These are phyloP conservation scores for Aspergillus aculeatus DNA, from an alignment of 2,329 filamentous ascomycete species.

Conservation along the genomic window DNA sequence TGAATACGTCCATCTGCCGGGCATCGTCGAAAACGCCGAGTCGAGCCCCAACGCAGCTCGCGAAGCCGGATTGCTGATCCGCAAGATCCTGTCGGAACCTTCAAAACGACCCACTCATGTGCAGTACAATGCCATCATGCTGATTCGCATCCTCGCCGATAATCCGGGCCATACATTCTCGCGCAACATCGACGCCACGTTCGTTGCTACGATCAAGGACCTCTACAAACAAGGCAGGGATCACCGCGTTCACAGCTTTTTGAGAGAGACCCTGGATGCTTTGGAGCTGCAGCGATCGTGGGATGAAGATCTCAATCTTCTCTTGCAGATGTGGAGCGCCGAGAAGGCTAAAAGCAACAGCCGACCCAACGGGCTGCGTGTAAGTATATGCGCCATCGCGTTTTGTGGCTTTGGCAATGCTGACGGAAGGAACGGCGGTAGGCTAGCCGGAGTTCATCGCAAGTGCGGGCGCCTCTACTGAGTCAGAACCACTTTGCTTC, in stretches of 20 bases:
- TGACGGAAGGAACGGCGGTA: slow-evolving; percentile 9
- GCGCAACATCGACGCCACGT: slow-evolving; percentile 83
- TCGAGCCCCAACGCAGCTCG: slow-evolving; percentile 83
- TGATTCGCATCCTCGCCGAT: slow-evolving; percentile 85
- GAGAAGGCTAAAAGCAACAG: slow-evolving; percentile 67
- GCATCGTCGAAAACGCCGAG: slow-evolving; percentile 92
- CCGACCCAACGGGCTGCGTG: slow-evolving; percentile 39
- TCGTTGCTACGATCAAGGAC: slow-evolving; percentile 72
- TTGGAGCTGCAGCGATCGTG: slow-evolving; percentile 70
- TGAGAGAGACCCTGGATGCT: slow-evolving; percentile 80
- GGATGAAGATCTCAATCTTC: slow-evolving; percentile 69
- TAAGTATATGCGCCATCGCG: neutral
- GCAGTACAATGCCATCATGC: slow-evolving; percentile 96
- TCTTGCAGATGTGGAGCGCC: slow-evolving; percentile 85
- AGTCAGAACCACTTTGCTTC: slow-evolving; percentile 19
- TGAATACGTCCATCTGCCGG: slow-evolving; percentile 87
- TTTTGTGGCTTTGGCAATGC: neutral
- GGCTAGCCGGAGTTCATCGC: slow-evolving; percentile 8
- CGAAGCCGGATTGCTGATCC: slow-evolving; percentile 75
- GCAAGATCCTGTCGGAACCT: slow-evolving; percentile 76
- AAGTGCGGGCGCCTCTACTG: slow-evolving; percentile 29
- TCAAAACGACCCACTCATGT: slow-evolving; percentile 64
- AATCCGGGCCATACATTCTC: slow-evolving; percentile 91
- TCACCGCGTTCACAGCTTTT: slow-evolving; percentile 74
- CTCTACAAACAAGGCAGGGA: slow-evolving; percentile 71